These are phyloP conservation scores for Claviceps pazoutovae DNA, from an alignment of 2,329 filamentous ascomycete species.

Conservation along the genomic window DNA sequence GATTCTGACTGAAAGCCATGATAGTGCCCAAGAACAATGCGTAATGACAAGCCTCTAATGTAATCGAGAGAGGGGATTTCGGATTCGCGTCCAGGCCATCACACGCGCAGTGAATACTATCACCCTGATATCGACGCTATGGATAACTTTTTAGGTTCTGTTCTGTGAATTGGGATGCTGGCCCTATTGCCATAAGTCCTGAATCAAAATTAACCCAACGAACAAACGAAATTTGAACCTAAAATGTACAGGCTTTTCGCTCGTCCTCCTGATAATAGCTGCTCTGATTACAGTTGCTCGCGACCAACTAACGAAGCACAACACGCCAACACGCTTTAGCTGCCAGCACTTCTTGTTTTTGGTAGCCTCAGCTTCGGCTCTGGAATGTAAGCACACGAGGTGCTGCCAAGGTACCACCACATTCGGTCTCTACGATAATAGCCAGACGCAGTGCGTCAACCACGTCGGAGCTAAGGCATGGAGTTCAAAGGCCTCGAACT, in stretches of 20 bases:
- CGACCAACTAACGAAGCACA: background rate
- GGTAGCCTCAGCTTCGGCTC: background rate
- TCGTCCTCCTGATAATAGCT: background rate
- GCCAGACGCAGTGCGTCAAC: background rate
- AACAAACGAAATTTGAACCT: background rate
- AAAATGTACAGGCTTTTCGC: background rate
- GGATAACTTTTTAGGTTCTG: background rate
- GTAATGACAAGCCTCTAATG: background rate
- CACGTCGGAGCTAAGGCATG: background rate
- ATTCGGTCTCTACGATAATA: background rate
- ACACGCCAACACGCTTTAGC: background rate
- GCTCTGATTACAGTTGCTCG: background rate
- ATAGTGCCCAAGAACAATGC: background rate
- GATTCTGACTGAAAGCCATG: background rate
- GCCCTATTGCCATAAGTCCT: background rate
- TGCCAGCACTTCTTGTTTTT: background rate
- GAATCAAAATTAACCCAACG: background rate
- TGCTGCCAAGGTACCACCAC: background rate
- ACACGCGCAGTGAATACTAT: background rate
- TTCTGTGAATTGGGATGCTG: background rate
- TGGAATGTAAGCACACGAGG: background rate
- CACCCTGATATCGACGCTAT: background rate
- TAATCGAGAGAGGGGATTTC: background rate
- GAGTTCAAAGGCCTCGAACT: background rate
- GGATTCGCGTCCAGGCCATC: background rate